Percentiles rank a stretch among this genome's conserved stretches.
phyloP scores from a whole-genome alignment of 176 grass and related monocot species.

The Luzula sylvatica region DNA sequence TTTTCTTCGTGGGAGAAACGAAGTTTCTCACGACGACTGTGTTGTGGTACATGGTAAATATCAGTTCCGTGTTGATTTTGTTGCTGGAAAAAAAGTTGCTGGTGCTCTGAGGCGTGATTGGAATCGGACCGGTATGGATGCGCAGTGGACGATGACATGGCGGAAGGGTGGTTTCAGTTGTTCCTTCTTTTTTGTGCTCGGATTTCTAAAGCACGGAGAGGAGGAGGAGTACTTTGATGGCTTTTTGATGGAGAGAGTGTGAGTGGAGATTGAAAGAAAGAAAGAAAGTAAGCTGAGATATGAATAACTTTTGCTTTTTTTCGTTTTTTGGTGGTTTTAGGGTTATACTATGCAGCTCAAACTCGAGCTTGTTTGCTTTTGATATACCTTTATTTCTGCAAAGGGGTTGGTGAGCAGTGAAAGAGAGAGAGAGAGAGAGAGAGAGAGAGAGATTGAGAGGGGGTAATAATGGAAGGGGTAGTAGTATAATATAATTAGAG shows the following conservation, averaged over 20 bases:
- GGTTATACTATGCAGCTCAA: no score
- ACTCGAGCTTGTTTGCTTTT: neutral
- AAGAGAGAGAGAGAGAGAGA: slow-evolving; percentile 44
- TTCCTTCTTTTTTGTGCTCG: slow-evolving; percentile 18
- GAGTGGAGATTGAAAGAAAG: slow-evolving; percentile 7
- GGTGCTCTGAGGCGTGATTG: slow-evolving; percentile 24
- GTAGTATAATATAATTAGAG: slow-evolving; percentile 23
- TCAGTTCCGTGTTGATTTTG: slow-evolving; percentile 34
- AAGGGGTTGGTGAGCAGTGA: slow-evolving; percentile 46
- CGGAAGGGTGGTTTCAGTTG: neutral
- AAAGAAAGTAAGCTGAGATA: neutral
- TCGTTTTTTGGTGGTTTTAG: neutral
- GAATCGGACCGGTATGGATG: slow-evolving; percentile 35
- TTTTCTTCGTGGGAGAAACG: slow-evolving; percentile 53
- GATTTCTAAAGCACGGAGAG: slow-evolving; percentile 9
- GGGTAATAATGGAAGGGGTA: slow-evolving; percentile 36
- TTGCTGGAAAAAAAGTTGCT: slow-evolving; percentile 46
- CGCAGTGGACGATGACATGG: slow-evolving; percentile 58
- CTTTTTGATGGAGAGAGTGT: neutral
- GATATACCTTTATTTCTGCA: slow-evolving; percentile 59
- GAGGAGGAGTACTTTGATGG: slow-evolving; percentile 1
- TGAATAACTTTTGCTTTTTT: slow-evolving; percentile 7
- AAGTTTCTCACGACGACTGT: slow-evolving; percentile 95
- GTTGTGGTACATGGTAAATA: slow-evolving; percentile 85
- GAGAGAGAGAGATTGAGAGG: slow-evolving; percentile 9